Base-by-base conservation (phyloP, 78 protist species). In the Diacronema lutheri region DNA sequence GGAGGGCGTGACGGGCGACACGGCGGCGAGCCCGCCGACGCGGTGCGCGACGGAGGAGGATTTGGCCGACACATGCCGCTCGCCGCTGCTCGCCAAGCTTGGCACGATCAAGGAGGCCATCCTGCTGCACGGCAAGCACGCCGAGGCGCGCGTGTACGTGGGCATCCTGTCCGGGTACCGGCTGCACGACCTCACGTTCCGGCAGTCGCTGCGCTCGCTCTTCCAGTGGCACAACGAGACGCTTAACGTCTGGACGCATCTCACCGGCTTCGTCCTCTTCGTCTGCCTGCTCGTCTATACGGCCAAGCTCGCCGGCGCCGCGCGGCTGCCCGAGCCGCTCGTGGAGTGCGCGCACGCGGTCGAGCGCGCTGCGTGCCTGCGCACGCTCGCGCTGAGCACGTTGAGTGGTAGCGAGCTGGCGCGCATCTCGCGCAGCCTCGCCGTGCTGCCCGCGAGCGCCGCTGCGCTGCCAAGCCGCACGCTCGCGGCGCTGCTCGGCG, bases 151-250 rank as follows among this genome's bases (percentile, higher is more conserved):
- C 50, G 50, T 44, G 50, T 44, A 44, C 50, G 16, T 9, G 3
- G 50, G 50, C 50, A 7, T 44, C 16, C 50, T 44, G 16, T 44
- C 41, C 13, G 88, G 88, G 26, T 84, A 84, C 81, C 55, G 88
- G 21, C 25, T 44, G 46, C 40, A 56, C 50, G 7, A 44, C 50
- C 62, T 50, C 35, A n/a, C 74, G 25, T 60, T 40, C 69, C 57
- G n/a, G 23, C 60, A 76, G 88, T 37, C 78, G 16, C 16, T 84
- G 31, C 9, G 12, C 26, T 76, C 88, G 0, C 21, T 55, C 38
- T 84, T 68, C 20, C 46, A 13, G 31, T 37, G 16, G 61, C 88
- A 84, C 88, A 84, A 84, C 33, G 88, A 84, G 74, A 84, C 88
- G 55, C 4, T 29, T 40, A 84, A 84, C 46, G 82, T 84, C 35